Base-by-base conservation (phyloP, 169 alveolate genomes). In the Prorocentrum cordatum region DNA sequence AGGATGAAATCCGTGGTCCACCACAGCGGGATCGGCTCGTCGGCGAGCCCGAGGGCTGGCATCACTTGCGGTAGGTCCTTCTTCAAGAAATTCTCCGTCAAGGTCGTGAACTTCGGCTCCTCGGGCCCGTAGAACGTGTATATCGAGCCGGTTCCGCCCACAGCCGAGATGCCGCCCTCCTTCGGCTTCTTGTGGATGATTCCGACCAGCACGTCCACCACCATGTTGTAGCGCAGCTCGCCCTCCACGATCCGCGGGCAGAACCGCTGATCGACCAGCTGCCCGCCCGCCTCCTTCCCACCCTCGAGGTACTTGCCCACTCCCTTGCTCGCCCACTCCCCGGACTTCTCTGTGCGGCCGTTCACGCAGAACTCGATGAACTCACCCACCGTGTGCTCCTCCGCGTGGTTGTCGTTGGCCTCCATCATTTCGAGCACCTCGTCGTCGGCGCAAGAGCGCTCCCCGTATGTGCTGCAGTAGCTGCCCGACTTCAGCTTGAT, bases 171-270 rank as follows among this genome's bases (percentile, higher is more conserved):
- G 18, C 83, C 83, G 39, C 83, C 83, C 66, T 71, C 83, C 83
- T 71, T 67, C 9, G 58, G 79, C 35, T 67, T 67, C 79, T 67
- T 67, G 79, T 67, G 79, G 42, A 67, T 67, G 58, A 36, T 12
- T 6, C 79, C 79, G 26, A 36, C 35, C 50, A 67, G 42, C 7
- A 59, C 16, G 24, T 67, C 58, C n/a, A 32, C 79, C 36, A 67
- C 33, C 59, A 67, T 9, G 33, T 32, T 67, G 79, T 67, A 32
- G 10, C 79, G 79, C 68, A 54, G 66, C 73, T 77, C 87, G 29
- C 87, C 87, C 39, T 77, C 87, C 73, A 77, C 73, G 42, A 77
- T 77, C 42, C 87, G 87, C 12, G 87, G 87, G 87, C 87, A 77
- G 45, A 77, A 77, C 33, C 87, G 87, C 87, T 77, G 87, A 62